These are phyloP conservation scores for Parastagonospora nodorum DNA, from an alignment of 2,329 filamentous ascomycete genomes.

Conservation along the genomic window DNA sequence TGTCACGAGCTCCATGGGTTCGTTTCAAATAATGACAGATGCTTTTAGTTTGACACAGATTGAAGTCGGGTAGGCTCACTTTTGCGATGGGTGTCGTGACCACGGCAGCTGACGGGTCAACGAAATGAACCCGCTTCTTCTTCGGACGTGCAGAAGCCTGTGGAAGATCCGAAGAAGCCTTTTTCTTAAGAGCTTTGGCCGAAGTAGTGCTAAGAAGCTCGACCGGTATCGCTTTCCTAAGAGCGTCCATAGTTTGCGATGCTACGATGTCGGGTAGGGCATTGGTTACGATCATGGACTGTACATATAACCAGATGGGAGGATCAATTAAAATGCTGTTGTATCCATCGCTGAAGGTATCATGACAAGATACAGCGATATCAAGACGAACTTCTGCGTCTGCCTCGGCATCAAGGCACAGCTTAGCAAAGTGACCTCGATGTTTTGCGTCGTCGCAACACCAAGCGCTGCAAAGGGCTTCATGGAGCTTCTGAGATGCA, in stretches of 20 bases:
- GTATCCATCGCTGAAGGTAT: background rate
- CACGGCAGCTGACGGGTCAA: background rate
- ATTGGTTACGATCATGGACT: slow-evolving; percentile 21
- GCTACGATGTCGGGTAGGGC: background rate
- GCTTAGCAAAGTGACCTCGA: slow-evolving; percentile 26
- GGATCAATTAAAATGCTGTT: slow-evolving; percentile 5
- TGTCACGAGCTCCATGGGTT: slow-evolving; percentile 8
- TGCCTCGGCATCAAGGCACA: slow-evolving; percentile 27
- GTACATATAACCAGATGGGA: slow-evolving; percentile 32
- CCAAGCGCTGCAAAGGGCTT: slow-evolving; percentile 28
- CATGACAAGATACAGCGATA: slow-evolving; percentile 29
- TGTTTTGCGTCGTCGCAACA: slow-evolving; percentile 24
- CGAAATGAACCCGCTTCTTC: slow-evolving; percentile 18
- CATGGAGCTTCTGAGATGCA: slow-evolving; percentile 27
- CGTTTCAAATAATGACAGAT: slow-evolving; percentile 28
- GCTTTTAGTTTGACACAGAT: slow-evolving; percentile 29
- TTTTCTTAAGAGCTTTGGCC: slow-evolving; percentile 17
- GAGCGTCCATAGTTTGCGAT: background rate
- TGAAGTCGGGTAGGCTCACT: slow-evolving; percentile 6
- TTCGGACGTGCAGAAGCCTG: slow-evolving; percentile 5
- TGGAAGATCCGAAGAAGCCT: slow-evolving; percentile 13
- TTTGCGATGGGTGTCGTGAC: background rate
- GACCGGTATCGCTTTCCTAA: background rate
- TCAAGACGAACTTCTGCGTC: slow-evolving; percentile 24
- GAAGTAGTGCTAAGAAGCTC: background rate